Base-by-base conservation (phyloP, 2,329 filamentous ascomycete genomes). In the Claviceps citrina region DNA sequence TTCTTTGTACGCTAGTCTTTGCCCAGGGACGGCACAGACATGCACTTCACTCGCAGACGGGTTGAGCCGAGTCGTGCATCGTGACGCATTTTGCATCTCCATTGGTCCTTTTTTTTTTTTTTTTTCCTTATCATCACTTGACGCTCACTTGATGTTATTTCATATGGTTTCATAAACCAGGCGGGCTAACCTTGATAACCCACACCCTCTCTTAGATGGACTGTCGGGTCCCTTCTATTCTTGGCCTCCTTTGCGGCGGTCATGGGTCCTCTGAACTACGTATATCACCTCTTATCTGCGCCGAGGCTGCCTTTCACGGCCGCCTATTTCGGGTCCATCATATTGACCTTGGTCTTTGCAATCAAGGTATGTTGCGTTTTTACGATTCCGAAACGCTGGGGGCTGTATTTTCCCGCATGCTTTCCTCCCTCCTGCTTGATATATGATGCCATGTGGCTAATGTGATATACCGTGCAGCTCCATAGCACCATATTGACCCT, bases 241-340 rank as follows among this genome's bases (percentile, higher is more conserved):
- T 71, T 96, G 52, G 74, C 77, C 51, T 94, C 87, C 51, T 98
- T 91, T 73, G 86, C 85, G 20, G 84, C 89, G 49, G 74, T 96
- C 64, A 93, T 95, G 84, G 91, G 91, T 41, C 87, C 84, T 27
- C 70, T 78, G 64, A 71, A 77, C 50, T 98, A 96, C 60, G 60
- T 78, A 45, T 78, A 78, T 53, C 91, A 98, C 63, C 73, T 96
- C 47, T 65, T 86, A 42, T 96, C 89, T 42, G 76, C 80, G 40
- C 72, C 85, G 52, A 77, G 91, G 51, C 66, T 96, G 46, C 91
- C 91, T 3, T 96, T 96, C 58, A 95, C 89, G 24, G 82, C 81
- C 33, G 83, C 85, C 44, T 96, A 96, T 67, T 94, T 96, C 66
- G 86, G 87, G 38, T 91, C 85, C 46, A 94, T 96, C 54, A 73